These are phyloP conservation scores for Pelargonium fulgidum DNA, from an alignment of 441 rosid species.

Conservation along the genomic window DNA sequence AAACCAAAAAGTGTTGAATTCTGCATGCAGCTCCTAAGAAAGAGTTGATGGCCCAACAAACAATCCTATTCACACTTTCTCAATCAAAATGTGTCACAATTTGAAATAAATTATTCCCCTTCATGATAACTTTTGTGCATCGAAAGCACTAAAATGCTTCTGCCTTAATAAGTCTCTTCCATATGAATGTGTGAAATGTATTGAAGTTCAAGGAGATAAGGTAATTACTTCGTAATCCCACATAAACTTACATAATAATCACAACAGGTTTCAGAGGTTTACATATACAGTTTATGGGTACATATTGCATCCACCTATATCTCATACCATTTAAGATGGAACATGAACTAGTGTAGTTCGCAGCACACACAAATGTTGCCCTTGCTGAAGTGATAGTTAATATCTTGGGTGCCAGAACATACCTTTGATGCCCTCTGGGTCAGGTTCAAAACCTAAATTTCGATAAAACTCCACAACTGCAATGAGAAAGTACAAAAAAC, in stretches of 20 bases:
- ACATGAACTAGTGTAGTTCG: conserved; percentile 6
- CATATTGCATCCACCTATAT: conserved; percentile 10
- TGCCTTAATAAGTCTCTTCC: no score
- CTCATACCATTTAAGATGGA: conserved; percentile 16
- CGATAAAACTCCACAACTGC: conserved; percentile 92
- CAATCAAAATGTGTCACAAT: no score
- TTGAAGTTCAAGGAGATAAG: no score
- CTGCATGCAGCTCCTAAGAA: no score
- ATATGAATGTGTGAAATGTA: no score
- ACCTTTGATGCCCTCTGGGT: conserved; percentile 96
- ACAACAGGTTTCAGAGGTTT: neutral
- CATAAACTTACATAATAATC: neutral
- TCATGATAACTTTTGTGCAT: no score
- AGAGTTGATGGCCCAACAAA: no score
- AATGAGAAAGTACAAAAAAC: conserved; percentile 4
- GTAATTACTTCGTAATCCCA: neutral
- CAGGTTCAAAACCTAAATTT: conserved; percentile 86
- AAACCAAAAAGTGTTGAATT: no score
- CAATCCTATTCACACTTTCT: no score
- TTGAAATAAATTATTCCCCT: no score
- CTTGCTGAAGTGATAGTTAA: conserved; percentile 15
- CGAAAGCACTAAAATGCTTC: no score
- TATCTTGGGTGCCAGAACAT: conserved; percentile 94
- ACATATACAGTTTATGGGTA: conserved; percentile 11
- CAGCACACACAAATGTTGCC: conserved; percentile 5